These are phyloP conservation scores for Mycosphaerella arachidis DNA, from an alignment of 2,329 filamentous ascomycete genomes.

Conservation along the genomic window DNA sequence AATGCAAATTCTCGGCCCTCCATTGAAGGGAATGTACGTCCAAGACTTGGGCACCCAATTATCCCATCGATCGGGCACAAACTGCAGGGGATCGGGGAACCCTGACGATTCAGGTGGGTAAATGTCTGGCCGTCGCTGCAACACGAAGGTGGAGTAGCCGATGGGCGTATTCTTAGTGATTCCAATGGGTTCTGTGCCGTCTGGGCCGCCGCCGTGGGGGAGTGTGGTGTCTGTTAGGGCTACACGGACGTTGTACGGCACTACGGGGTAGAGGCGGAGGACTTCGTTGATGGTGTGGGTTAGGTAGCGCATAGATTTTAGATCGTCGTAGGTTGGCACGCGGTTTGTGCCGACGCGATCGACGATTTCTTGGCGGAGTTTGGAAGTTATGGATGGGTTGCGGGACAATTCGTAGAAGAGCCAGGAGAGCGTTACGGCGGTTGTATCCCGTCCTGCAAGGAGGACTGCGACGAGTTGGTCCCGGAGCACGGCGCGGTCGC, in stretches of 20 bases:
- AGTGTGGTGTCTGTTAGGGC: slow-evolving; percentile 46
- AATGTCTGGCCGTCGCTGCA: slow-evolving; percentile 48
- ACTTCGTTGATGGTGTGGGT: slow-evolving; percentile 40
- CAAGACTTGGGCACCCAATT: slow-evolving; percentile 47
- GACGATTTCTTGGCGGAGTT: slow-evolving; percentile 69
- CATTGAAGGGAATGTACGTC: slow-evolving; percentile 49
- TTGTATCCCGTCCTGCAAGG: slow-evolving; percentile 83
- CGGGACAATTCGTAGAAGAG: slow-evolving; percentile 74
- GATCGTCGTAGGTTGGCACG: slow-evolving; percentile 65
- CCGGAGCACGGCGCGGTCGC: slow-evolving; percentile 62
- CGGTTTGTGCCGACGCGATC: slow-evolving; percentile 59
- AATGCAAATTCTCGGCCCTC: slow-evolving; percentile 47
- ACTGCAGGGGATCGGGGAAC: slow-evolving; percentile 40
- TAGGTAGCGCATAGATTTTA: slow-evolving; percentile 86
- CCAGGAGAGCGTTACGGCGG: slow-evolving; percentile 76
- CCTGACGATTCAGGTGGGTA: slow-evolving; percentile 39
- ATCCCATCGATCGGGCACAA: slow-evolving; percentile 49
- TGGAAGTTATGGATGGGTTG: slow-evolving; percentile 61
- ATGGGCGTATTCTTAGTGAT: slow-evolving; percentile 41
- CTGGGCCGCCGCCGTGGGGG: slow-evolving; percentile 45
- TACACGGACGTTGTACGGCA: slow-evolving; percentile 48
- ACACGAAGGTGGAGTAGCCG: slow-evolving; percentile 44
- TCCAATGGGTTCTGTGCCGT: slow-evolving; percentile 43
- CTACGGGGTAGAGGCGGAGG: slow-evolving; percentile 47
- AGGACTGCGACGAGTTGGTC: slow-evolving; percentile 81